Evolutionary conservation across 306 rosid genomes (phyloP).

Genomic region (Citrullus mucosospermus): DNA sequence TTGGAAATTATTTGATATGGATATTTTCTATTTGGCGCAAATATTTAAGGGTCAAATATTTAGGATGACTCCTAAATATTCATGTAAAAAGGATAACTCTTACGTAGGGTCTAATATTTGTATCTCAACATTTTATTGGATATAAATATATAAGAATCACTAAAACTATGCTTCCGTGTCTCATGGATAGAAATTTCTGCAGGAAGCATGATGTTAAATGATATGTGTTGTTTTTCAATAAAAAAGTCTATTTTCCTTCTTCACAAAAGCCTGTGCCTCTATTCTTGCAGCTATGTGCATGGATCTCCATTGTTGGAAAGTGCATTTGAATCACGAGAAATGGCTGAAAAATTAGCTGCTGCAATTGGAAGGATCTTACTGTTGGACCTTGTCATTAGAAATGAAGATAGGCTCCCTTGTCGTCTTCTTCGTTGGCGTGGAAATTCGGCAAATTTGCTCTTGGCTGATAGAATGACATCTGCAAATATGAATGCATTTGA

Average conservation of each 20-base stretch:
- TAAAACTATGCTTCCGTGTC: background rate
- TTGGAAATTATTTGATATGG: background rate
- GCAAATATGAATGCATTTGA: constrained; percentile 38
- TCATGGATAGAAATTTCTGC: background rate
- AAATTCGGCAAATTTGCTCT: constrained; percentile 74
- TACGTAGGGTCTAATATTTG: background rate
- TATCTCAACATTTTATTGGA: background rate
- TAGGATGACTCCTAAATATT: background rate
- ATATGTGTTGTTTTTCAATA: background rate
- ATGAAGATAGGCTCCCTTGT: constrained; percentile 96
- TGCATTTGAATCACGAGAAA: constrained; percentile 55
- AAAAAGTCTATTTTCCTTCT: background rate
- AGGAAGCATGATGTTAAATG: background rate
- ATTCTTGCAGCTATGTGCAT: constrained; percentile 67
- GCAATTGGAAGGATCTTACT: constrained; percentile 82
- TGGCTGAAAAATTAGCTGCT: constrained; percentile 53
- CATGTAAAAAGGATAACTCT: background rate
- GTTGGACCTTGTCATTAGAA: constrained; percentile 89
- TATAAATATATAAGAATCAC: background rate
- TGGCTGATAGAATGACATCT: constrained; percentile 44
- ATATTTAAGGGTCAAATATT: background rate
- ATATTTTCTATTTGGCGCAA: background rate
- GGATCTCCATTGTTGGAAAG: constrained; percentile 88
- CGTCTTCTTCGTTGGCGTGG: constrained; percentile 95
- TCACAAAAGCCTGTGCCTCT: constrained; percentile 6